phyloP scores from a whole-genome alignment of 139 green algal genomes.

The Coelastrella sp. region DNA sequence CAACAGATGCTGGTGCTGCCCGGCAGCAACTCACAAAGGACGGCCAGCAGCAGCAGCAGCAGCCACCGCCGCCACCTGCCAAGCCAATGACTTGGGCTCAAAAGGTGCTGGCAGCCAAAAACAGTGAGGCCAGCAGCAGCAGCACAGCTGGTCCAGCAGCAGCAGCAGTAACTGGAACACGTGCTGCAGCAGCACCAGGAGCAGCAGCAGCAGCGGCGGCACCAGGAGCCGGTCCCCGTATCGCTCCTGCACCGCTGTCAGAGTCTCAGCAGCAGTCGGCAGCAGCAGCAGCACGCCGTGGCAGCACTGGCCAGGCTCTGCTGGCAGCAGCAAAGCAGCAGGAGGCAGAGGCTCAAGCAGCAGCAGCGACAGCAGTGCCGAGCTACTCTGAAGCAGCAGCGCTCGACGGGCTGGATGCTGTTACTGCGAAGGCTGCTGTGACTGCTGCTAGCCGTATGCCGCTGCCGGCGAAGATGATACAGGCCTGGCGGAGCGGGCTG shows the following conservation, averaged over 20 bases:
- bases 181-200: background rate
- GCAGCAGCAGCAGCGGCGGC: constrained; percentile 20
- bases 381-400: constrained; percentile 15
- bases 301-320: constrained; percentile 22
- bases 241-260: constrained; percentile 28
- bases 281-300: background rate
- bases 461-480: constrained; percentile 37
- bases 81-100: constrained; percentile 44
- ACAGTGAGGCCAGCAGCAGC: background rate
- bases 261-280: background rate
- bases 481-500: constrained; percentile 31
- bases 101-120: constrained; percentile 18
- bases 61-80: constrained; percentile 16
- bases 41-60: constrained; percentile 28
- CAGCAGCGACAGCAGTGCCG: constrained; percentile 16
- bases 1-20: background rate
- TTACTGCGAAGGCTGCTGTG: constrained; percentile 30
- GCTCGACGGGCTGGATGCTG: constrained; percentile 10
- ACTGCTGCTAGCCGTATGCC: constrained; percentile 35
- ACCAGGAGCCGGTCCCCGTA: background rate
- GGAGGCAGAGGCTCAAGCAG: constrained; percentile 28
- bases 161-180: background rate
- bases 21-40: background rate
- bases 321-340: constrained; percentile 39
- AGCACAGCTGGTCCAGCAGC: background rate